phyloP scores from a whole-genome alignment of 495 filamentous ascomycete species.

The Trichoderma asperelloides region DNA sequence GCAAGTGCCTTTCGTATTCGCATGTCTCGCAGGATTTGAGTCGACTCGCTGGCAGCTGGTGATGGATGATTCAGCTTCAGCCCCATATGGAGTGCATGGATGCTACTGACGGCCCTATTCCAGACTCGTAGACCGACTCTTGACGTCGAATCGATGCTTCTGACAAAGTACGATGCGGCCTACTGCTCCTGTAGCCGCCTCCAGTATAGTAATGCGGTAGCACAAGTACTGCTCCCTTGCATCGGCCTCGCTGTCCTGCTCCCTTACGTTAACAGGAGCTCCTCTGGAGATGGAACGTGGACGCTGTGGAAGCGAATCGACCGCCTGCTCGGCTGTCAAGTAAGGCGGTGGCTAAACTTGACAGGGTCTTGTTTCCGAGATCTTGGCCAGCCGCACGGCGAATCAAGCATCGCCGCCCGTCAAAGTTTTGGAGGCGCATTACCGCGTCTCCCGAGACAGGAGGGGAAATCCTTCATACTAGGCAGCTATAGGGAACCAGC shows the following conservation, averaged over 20 bases:
- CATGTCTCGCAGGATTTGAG: no score
- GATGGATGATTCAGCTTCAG: no score
- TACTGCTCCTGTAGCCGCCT: no score
- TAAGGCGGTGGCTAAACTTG: slow-evolving; percentile 3
- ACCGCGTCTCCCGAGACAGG: slow-evolving; percentile 5
- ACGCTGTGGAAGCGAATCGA: slow-evolving; percentile 5
- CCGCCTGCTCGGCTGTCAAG: not conserved
- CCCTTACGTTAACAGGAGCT: not conserved
- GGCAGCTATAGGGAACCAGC: not conserved
- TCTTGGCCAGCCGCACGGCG: not conserved
- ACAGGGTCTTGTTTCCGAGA: not conserved
- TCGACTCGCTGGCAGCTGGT: no score
- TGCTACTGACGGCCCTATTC: no score
- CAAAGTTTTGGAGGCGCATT: not conserved
- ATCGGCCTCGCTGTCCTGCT: not conserved
- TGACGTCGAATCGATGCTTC: no score
- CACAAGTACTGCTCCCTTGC: no score
- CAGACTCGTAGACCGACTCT: no score
- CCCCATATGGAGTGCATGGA: no score
- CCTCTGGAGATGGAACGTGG: not conserved
- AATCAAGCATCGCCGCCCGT: slow-evolving; percentile 6
- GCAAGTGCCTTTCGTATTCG: not conserved
- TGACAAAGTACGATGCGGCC: no score
- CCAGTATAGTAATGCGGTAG: no score
- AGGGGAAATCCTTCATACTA: not conserved